Conservation (phyloP, 2,329 filamentous ascomycete species). For the Fusarium sp. region DNA sequence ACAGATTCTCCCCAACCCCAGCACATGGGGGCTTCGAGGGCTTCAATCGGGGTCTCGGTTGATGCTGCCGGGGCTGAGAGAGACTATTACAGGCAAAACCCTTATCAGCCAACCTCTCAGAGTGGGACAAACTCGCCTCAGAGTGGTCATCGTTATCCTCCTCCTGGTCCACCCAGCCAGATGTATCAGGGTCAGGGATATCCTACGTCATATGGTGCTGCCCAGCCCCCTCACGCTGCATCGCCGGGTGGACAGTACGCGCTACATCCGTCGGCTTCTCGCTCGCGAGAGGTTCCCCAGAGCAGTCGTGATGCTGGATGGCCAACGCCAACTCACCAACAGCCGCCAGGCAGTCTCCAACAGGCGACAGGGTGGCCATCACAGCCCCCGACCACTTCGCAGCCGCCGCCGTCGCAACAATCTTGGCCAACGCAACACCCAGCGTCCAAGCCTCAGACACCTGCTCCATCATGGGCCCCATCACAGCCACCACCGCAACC, state of each 20-base stretch:
- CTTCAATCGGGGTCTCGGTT: conserved; percentile 56
- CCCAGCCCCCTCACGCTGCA: conserved; percentile 56
- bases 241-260: conserved; percentile 69
- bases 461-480: conserved; percentile 49
- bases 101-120: conserved; percentile 51
- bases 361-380: conserved; percentile 48
- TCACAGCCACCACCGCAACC: conserved; percentile 51
- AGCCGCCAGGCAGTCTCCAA: conserved; percentile 38
- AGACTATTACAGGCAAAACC: conserved; percentile 62
- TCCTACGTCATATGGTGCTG: conserved; percentile 54
- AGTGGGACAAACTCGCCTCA: conserved; percentile 61
- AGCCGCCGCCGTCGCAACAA: conserved; percentile 50
- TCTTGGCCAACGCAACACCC: conserved; percentile 51
- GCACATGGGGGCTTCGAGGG: conserved; percentile 59
- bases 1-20: conserved; percentile 64
- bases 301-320: conserved; percentile 54
- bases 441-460: conserved; percentile 51
- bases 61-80: conserved; percentile 53
- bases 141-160: conserved; percentile 59
- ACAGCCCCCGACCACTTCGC: conserved; percentile 49
- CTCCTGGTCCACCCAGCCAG: conserved; percentile 54
- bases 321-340: conserved; percentile 46
- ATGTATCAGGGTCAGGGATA: conserved; percentile 61
- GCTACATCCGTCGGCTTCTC: conserved; percentile 58
- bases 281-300: conserved; percentile 57